phyloP scores from a whole-genome alignment of 108 stramenopile genomes.

The Schizochytrium sp. region DNA sequence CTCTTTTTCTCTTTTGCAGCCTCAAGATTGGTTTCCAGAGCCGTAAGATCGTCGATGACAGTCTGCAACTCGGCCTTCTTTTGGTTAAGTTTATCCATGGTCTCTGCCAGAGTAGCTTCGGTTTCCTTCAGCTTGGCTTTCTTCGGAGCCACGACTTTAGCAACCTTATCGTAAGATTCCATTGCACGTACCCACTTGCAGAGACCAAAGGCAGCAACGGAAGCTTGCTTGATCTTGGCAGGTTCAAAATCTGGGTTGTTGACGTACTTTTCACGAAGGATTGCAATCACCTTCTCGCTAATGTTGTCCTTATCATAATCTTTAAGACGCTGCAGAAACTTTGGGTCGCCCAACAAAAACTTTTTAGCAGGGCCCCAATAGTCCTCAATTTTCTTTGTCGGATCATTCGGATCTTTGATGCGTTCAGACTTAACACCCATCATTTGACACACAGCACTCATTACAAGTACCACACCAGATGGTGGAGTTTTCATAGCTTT shows the following conservation, averaged over 20 bases:
- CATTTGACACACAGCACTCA: slow-evolving; percentile 78
- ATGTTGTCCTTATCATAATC: slow-evolving; percentile 79
- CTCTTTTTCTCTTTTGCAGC: slow-evolving; percentile 71
- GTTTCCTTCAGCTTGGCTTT: slow-evolving; percentile 75
- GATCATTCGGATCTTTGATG: slow-evolving; percentile 79
- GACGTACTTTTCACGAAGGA: slow-evolving; percentile 72
- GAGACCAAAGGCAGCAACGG: slow-evolving; percentile 77
- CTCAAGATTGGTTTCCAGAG: slow-evolving; percentile 71
- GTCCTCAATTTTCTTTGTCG: slow-evolving; percentile 75
- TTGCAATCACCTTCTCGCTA: slow-evolving; percentile 70
- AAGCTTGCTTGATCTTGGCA: slow-evolving; percentile 74
- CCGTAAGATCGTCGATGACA: slow-evolving; percentile 75
- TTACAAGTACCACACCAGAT: slow-evolving; percentile 71
- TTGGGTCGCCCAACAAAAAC: slow-evolving; percentile 69
- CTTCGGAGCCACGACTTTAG: slow-evolving; percentile 80
- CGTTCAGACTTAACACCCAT: slow-evolving; percentile 74
- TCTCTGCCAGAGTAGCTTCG: slow-evolving; percentile 72
- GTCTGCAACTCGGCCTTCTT: slow-evolving; percentile 77
- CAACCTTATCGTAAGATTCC: slow-evolving; percentile 78
- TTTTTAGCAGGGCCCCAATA: slow-evolving; percentile 81
- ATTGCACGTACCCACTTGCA: slow-evolving; percentile 80
- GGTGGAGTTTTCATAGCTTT: slow-evolving; percentile 81
- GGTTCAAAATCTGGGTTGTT: slow-evolving; percentile 75
- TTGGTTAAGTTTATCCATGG: slow-evolving; percentile 69
- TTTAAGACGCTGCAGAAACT: slow-evolving; percentile 76